phyloP scores from a whole-genome alignment of 257 asterid species.

The Penstemon eatonii region DNA sequence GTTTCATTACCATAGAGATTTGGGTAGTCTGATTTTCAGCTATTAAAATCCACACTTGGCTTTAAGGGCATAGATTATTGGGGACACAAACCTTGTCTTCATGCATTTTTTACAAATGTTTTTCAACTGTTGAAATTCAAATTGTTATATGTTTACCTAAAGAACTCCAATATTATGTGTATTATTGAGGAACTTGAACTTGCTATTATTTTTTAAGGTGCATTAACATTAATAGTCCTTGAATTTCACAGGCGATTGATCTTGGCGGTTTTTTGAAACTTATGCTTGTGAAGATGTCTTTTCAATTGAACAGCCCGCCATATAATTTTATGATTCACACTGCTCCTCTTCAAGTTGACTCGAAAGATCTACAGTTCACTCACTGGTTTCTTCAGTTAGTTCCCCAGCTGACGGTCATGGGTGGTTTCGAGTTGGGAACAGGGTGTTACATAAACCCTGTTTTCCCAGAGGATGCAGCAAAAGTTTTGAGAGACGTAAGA shows the following conservation, averaged over 20 bases:
- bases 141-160: background rate
- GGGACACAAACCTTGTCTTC: background rate
- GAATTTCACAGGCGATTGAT: slow-evolving; percentile 63
- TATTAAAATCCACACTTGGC: background rate
- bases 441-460: slow-evolving; percentile 93
- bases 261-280: slow-evolving; percentile 82
- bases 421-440: slow-evolving; percentile 79
- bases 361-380: slow-evolving; percentile 43
- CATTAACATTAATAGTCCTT: background rate
- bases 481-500: slow-evolving; percentile 66
- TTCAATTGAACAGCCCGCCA: slow-evolving; percentile 86
- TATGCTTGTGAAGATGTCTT: slow-evolving; percentile 63
- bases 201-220: background rate
- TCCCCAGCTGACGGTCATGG: slow-evolving; percentile 71
- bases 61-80: background rate
- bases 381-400: slow-evolving; percentile 94
- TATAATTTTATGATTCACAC: slow-evolving; percentile 77
- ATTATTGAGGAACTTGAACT: slow-evolving; percentile 1
- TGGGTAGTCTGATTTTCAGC: too few relatives aligned
- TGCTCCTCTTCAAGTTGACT: slow-evolving; percentile 52
- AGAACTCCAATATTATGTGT: slow-evolving; percentile 6
- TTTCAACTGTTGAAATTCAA: background rate
- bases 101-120: background rate
- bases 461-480: slow-evolving; percentile 94
- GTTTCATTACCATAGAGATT: too few relatives aligned